Conservation (phyloP, 305 asterid species). For the Rubia occidens region DNA sequence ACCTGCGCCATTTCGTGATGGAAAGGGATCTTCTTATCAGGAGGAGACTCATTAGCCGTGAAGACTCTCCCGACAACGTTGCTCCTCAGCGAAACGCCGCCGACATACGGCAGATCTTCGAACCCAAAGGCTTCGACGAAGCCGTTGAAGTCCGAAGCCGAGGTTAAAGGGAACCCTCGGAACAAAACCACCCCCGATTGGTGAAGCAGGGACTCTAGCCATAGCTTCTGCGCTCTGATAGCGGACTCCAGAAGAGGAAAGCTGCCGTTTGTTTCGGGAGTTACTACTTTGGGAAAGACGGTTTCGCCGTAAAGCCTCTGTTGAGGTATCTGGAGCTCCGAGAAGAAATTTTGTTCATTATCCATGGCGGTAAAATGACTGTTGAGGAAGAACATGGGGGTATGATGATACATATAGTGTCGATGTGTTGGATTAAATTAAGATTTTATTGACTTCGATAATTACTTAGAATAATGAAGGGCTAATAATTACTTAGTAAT, state of each 20-base stretch:
- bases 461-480: too few species aligned
- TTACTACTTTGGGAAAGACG: not conserved
- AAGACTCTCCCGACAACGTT: constrained; percentile 76
- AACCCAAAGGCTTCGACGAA: constrained; percentile 77
- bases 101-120: constrained; percentile 76
- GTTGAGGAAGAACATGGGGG: too few species aligned
- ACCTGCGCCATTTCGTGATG: constrained; percentile 98
- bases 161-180: constrained; percentile 42
- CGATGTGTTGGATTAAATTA: too few species aligned
- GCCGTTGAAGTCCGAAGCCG: constrained; percentile 72
- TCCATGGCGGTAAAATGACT: too few species aligned
- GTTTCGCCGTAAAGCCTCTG: not conserved
- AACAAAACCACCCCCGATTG: constrained; percentile 62
- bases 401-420: too few species aligned
- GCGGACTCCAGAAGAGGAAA: not conserved
- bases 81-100: constrained; percentile 83
- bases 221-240: constrained; percentile 5
- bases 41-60: constrained; percentile 88
- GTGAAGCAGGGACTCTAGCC: not conserved
- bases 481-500: too few species aligned
- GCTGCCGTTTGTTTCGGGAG: not conserved
- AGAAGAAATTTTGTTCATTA: too few species aligned
- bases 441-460: too few species aligned
- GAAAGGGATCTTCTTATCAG: constrained; percentile 75
- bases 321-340: too few species aligned